Base-by-base conservation (phyloP, 2,329 filamentous ascomycete genomes). In the Didymosphaeria variabile region DNA sequence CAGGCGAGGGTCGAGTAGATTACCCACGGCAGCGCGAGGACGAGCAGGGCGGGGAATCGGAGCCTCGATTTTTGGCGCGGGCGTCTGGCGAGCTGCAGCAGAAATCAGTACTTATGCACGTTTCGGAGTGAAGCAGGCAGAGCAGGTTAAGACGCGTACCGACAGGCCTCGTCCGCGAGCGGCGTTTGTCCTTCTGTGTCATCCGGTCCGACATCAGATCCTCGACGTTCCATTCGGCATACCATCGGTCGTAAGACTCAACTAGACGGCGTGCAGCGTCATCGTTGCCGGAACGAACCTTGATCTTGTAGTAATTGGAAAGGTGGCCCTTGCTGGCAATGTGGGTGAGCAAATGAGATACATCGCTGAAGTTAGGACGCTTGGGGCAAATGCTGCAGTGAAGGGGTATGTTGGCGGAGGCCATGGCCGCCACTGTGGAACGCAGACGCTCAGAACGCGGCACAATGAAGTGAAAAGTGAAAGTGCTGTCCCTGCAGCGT, bases 261-360 rank as follows among this genome's bases (percentile, higher is more conserved):
- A 97, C 82, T 34, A 86, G 77, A 12, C 85, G 77, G 26, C 85
- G 83, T n/a, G 90, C 88, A n/a, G 81, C 80, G n/a, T 84, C 78
- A 62, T 96, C 91, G 49, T 86, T 84, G 57, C 88, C 85, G 58
- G 90, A 87, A 59, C 87, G 87, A 67, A 97, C 87, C 70, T 92
- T 90, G 55, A 93, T 85, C 72, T 92, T 93, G 81, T 94, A 96
- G 71, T 92, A 89, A 74, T 92, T 87, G 61, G 93, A 89, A 36
- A 97, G 83, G 76, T 98, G 94, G n/a, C 91, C 91, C 76, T 97
- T 97, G 66, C 94, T 97, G 61, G 91, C 88, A 64, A 97, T 88
- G 75, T 98, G 94, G 13, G 94, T 98, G 73, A 98, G 87, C 40
- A 97, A 84, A 78, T 97, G 94, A 36, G 94, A 97, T 47, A 93